phyloP scores from a whole-genome alignment of 2,329 filamentous ascomycete species.

The Cryphonectria nitschkei region DNA sequence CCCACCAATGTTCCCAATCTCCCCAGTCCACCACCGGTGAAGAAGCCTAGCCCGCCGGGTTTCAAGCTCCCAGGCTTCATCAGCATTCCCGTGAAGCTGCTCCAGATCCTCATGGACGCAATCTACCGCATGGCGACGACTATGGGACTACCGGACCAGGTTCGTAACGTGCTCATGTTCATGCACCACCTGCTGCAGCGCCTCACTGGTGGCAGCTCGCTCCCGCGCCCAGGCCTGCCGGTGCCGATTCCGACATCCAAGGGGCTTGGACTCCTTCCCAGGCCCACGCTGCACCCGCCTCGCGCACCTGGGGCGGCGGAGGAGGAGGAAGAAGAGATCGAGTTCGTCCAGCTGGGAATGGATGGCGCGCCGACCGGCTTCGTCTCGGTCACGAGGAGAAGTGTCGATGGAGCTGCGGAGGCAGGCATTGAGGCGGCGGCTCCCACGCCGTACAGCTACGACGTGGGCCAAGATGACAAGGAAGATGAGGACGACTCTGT shows the following conservation, averaged over 20 bases:
- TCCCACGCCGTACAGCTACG: background rate
- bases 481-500: background rate
- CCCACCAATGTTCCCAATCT: background rate
- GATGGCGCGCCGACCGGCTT: conserved; percentile 1
- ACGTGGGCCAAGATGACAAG: background rate
- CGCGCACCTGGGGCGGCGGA: background rate
- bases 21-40: background rate
- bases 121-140: conserved; percentile 5
- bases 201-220: background rate
- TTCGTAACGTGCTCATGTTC: conserved; percentile 10
- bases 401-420: background rate
- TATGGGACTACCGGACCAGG: background rate
- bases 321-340: background rate
- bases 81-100: conserved; percentile 6
- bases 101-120: conserved; percentile 3
- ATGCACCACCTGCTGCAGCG: conserved; percentile 12
- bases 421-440: background rate
- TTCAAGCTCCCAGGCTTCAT: conserved; percentile 10
- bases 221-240: background rate
- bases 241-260: background rate
- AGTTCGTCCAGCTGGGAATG: background rate
- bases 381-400: conserved; percentile 9
- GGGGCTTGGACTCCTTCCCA: background rate
- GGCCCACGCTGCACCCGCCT: background rate
- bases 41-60: background rate